These are phyloP conservation scores for Emergomyces orientalis DNA, from an alignment of 2,329 filamentous ascomycete genomes.

Conservation along the genomic window DNA sequence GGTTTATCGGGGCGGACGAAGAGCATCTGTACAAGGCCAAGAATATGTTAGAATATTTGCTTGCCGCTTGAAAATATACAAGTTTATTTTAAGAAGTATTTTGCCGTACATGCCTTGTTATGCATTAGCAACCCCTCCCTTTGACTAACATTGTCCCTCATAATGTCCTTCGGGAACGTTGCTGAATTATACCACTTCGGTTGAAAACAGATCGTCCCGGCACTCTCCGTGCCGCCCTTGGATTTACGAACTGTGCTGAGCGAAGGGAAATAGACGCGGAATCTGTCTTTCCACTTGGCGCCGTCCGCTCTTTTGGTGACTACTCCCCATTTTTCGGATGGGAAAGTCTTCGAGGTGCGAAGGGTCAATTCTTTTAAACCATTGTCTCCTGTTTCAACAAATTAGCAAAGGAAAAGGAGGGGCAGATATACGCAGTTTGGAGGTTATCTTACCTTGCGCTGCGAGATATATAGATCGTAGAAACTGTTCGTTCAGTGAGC, in stretches of 20 bases:
- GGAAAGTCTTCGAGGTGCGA: constrained; percentile 20
- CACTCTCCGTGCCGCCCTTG: constrained; percentile 53
- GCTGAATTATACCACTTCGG: constrained; percentile 59
- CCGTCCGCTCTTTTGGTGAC: constrained; percentile 25
- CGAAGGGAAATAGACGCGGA: constrained; percentile 76
- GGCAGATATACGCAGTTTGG: not conserved
- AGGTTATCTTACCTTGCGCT: constrained; percentile 40
- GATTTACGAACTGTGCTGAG: constrained; percentile 57
- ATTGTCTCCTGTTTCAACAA: constrained; percentile 34
- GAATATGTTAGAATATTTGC: constrained; percentile 7
- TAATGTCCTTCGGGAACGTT: constrained; percentile 60
- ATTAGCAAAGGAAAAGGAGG: constrained; percentile 12
- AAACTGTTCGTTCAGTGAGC: constrained; percentile 61
- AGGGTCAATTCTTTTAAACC: constrained; percentile 35
- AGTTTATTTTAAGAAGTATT: not conserved
- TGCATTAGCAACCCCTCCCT: constrained; percentile 71
- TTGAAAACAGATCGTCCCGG: constrained; percentile 75
- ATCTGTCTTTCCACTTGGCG: constrained; percentile 41
- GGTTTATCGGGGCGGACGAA: constrained; percentile 24
- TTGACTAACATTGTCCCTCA: constrained; percentile 67
- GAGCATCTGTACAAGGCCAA: constrained; percentile 22
- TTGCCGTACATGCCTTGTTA: constrained; percentile 55
- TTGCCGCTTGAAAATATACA: not conserved
- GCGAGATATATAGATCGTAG: constrained; percentile 52
- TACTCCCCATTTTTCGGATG: constrained; percentile 26